These are phyloP conservation scores for Citrus sinensis DNA, from an alignment of 345 rosid genomes.

Conservation along the genomic window DNA sequence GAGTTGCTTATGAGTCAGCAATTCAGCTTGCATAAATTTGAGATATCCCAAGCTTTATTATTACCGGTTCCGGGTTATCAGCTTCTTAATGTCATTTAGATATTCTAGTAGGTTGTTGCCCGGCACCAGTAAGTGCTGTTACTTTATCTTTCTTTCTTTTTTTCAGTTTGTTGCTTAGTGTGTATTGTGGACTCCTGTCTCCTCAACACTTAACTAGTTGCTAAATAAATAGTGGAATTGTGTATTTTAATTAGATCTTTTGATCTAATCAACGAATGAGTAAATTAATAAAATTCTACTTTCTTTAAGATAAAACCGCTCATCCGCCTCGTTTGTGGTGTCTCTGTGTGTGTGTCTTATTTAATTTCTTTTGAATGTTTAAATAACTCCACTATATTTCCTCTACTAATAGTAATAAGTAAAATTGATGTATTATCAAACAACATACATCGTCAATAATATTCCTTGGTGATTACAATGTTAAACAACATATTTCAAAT, in stretches of 20 bases:
- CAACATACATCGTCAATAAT: no score
- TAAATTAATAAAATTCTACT: not conserved
- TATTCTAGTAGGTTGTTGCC: not conserved
- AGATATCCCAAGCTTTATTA: not conserved
- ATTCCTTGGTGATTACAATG: no score
- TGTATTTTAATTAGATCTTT: no score
- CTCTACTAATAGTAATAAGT: no score
- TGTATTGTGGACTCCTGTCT: not conserved
- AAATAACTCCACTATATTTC: no score
- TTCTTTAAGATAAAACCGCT: no score
- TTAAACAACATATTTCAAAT: no score
- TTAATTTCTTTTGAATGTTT: no score
- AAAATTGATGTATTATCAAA: no score
- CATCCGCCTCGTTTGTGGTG: accelerated
- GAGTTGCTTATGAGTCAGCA: constrained; percentile 53
- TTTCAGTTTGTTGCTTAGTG: not conserved
- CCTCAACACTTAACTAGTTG: not conserved
- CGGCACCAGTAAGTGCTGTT: not conserved
- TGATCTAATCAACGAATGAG: not conserved
- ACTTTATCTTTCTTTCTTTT: no score
- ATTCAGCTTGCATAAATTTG: constrained; percentile 44
- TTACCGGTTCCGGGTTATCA: not conserved
- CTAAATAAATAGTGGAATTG: not conserved
- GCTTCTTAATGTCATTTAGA: not conserved
- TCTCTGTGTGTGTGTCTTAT: no score